Percentiles rank a stretch among this genome's conserved stretches.
Evolutionary conservation across 2,329 filamentous ascomycete species (phyloP).

Genomic region (Phialophora verrucosa): DNA sequence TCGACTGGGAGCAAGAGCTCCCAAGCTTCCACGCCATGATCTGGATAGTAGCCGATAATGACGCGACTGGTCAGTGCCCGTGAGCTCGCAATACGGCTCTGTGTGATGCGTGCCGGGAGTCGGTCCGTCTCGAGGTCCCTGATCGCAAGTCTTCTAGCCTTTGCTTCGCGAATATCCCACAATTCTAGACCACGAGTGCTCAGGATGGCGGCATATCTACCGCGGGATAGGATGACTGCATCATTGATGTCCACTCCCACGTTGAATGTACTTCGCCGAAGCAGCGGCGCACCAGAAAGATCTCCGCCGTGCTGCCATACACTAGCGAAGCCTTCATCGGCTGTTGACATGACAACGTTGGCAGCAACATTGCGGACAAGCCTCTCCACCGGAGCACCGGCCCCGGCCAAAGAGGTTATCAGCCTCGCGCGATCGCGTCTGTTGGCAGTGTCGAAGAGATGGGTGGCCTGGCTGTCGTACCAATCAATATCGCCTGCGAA

Average conservation of each 20-base stretch:
- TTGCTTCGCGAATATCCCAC: slow-evolving; percentile 35
- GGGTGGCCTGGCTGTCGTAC: slow-evolving; percentile 77
- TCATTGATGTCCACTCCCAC: slow-evolving; percentile 31
- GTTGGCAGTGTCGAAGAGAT: slow-evolving; percentile 74
- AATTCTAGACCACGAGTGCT: slow-evolving; percentile 28
- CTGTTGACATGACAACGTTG: slow-evolving; percentile 78
- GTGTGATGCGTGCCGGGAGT: slow-evolving; percentile 30
- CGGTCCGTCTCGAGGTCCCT: slow-evolving; percentile 17
- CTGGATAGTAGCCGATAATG: slow-evolving; percentile 29
- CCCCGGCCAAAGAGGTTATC: slow-evolving; percentile 78
- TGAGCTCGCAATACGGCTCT: slow-evolving; percentile 32
- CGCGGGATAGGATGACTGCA: slow-evolving; percentile 31
- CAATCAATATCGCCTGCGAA: slow-evolving; percentile 86
- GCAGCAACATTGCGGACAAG: slow-evolving; percentile 86
- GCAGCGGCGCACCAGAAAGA: slow-evolving; percentile 25
- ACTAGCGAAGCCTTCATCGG: slow-evolving; percentile 76
- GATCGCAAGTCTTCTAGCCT: slow-evolving; percentile 27
- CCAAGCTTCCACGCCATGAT: slow-evolving; percentile 30
- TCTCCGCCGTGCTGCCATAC: slow-evolving; percentile 72
- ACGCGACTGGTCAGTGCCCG: slow-evolving; percentile 35
- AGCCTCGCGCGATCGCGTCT: slow-evolving; percentile 64
- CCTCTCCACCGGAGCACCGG: slow-evolving; percentile 79
- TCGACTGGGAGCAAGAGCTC: slow-evolving; percentile 30
- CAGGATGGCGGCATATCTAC: slow-evolving; percentile 33
- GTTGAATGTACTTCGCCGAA: slow-evolving; percentile 31